Conservation (phyloP, 75 land plant species). For the Pinus albicaulis region DNA sequence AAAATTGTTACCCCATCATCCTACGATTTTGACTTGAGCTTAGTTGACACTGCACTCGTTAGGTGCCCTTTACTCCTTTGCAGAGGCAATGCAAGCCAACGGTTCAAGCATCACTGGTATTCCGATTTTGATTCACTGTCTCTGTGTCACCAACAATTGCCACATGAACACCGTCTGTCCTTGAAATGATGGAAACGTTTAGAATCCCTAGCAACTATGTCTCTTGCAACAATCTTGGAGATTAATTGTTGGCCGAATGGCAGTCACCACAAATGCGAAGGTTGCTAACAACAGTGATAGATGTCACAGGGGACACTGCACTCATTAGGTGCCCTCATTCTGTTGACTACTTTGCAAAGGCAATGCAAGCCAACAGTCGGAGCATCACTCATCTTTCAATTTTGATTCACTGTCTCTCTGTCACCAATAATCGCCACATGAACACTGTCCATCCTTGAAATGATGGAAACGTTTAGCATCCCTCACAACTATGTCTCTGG, state of each 20-base stretch:
- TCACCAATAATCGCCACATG: conserved; percentile 21
- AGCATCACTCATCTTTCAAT: too few species aligned
- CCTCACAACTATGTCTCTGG: conserved; percentile 14
- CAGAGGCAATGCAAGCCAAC: too few species aligned
- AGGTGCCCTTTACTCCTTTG: too few species aligned
- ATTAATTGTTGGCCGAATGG: conserved; percentile 17
- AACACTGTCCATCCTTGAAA: conserved; percentile 20
- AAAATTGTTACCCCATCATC: too few species aligned
- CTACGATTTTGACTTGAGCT: too few species aligned
- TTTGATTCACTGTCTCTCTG: background rate
- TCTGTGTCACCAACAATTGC: conserved; percentile 9
- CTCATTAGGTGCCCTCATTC: too few species aligned
- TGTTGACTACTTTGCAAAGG: too few species aligned
- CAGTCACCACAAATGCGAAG: conserved; percentile 20
- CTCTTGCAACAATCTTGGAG: conserved; percentile 13
- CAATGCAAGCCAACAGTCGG: too few species aligned
- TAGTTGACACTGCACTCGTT: too few species aligned
- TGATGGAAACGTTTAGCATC: conserved; percentile 19
- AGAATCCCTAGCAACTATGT: conserved; percentile 14
- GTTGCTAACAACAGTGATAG: conserved; percentile 9
- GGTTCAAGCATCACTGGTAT: too few species aligned
- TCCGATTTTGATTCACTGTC: too few species aligned
- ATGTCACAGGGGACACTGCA: background rate
- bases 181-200: conserved; percentile 17
- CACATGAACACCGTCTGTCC: conserved; percentile 21